Evolutionary conservation across 495 filamentous ascomycete species (phyloP), one percentile per base, ranked within the genome.

Genomic region (Penicillium fimorum): DNA sequence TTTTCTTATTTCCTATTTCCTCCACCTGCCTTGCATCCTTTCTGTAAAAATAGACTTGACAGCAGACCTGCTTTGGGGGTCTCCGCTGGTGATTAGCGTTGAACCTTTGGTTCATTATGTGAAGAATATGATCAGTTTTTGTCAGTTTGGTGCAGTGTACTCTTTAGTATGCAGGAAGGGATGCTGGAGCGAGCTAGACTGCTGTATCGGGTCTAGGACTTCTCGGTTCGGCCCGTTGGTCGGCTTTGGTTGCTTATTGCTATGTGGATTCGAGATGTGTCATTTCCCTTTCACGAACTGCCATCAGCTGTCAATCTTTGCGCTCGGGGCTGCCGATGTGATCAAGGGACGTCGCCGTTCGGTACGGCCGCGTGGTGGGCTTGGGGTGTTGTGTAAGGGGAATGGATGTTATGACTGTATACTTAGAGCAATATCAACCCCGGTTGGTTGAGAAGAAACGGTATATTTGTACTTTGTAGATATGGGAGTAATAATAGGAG

Each of bases 21-120:
- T 45, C 55, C 60, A 56, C 60, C 22, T 22, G 55, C 54, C 50
- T 59, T 69, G 67, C 72, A 73, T 70, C 59, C 58, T 66, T 66
- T 66, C 57, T 70, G 71, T 74, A 76, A 74, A 76, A 74, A 72
- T 76, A 76, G 73, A 76, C 67, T 75, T 72, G 62, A 57, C 60
- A 50, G 51, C 68, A 59, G 60, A 48, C 52, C 61, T 61, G 44
- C 43, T 61, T 62, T 65, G 58, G 57, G 57, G 60, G 61, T 70
- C 65, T 58, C 53, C 68, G 61, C 66, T 70, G 69, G 70, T 66
- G 68, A 74, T 76, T 76, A 73, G 71, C 73, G 70, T 65, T 70
- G 59, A 61, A 63, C 58, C 63, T 59, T 66, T 22, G 55, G 70
- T 66, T 70, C 61, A 66, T 71, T 68, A 70, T 69, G 66, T 51